Percentiles rank a stretch among this genome's conserved stretches.
Conservation (phyloP, 768 basidiomycete species). For the Dictyophora rubrovolvata region DNA sequence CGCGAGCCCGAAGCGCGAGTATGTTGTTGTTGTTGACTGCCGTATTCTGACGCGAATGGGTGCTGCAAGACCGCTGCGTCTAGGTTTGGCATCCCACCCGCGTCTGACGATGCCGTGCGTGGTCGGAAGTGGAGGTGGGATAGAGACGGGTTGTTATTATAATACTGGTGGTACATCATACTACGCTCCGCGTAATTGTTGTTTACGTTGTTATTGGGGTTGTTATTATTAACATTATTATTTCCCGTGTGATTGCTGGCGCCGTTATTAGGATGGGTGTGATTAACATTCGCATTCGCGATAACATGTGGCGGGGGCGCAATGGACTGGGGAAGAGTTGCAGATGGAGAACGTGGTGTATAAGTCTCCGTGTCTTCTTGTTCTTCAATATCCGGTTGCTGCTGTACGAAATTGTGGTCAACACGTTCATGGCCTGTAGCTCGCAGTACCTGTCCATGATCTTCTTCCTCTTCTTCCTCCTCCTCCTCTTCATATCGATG, state of each 20-base stretch:
- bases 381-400: constrained; percentile 20
- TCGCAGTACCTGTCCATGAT: constrained; percentile 19
- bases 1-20: background rate
- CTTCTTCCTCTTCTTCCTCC: constrained; percentile 20
- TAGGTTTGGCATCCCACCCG: constrained; percentile 1
- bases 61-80: background rate
- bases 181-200: background rate
- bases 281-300: too few relatives aligned
- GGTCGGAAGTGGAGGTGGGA: constrained; percentile 4
- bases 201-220: constrained; percentile 1
- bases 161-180: background rate
- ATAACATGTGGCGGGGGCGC: background rate
- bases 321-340: constrained; percentile 33
- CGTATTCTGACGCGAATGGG: background rate
- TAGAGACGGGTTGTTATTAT: background rate
- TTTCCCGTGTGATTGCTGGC: background rate
- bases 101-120: constrained; percentile 13
- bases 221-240: background rate
- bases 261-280: background rate
- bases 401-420: constrained; percentile 5
- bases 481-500: constrained; percentile 36
- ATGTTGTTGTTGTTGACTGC: background rate
- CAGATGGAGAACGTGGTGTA: constrained; percentile 61
- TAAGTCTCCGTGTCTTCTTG: constrained; percentile 21
- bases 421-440: constrained; percentile 37